A percentile compares a stretch with the other conserved stretches of the same genome.
phyloP scores from a whole-genome alignment of 306 rosid species.

The Pueraria montana region DNA sequence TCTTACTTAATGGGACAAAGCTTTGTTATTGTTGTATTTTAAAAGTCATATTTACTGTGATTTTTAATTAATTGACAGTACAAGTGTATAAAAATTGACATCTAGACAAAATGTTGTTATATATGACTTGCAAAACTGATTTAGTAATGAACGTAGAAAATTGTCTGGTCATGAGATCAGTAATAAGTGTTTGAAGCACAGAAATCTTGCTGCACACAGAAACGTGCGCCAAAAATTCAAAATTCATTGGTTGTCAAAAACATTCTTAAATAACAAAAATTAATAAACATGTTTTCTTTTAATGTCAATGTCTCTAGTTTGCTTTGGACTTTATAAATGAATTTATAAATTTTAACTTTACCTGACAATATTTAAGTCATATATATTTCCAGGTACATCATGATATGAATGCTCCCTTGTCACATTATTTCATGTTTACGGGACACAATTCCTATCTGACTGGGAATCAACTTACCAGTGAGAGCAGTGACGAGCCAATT shows the following conservation, averaged over 20 bases:
- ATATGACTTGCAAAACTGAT: background rate
- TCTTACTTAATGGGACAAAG: no score
- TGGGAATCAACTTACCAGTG: slow-evolving; percentile 93
- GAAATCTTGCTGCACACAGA: slow-evolving; percentile 10
- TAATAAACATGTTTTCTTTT: background rate
- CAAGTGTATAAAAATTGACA: no score
- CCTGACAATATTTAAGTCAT: background rate
- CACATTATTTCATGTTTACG: slow-evolving; percentile 93
- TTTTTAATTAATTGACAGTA: no score
- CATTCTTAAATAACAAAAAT: background rate
- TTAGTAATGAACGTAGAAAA: background rate
- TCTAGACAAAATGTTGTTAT: background rate
- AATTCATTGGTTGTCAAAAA: no score
- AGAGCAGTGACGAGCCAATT: slow-evolving; percentile 82
- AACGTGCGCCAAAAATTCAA: background rate
- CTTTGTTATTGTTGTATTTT: no score
- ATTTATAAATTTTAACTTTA: background rate
- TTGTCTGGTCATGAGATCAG: slow-evolving; percentile 1
- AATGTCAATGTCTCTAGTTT: background rate
- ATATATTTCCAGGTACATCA: slow-evolving; percentile 80
- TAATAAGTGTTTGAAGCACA: background rate
- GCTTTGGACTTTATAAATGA: background rate
- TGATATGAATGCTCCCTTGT: slow-evolving; percentile 86
- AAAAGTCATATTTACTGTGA: no score
- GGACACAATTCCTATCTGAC: slow-evolving; percentile 97